Base-by-base conservation (phyloP, 2,329 filamentous ascomycete species). In the Onygenales sp. region DNA sequence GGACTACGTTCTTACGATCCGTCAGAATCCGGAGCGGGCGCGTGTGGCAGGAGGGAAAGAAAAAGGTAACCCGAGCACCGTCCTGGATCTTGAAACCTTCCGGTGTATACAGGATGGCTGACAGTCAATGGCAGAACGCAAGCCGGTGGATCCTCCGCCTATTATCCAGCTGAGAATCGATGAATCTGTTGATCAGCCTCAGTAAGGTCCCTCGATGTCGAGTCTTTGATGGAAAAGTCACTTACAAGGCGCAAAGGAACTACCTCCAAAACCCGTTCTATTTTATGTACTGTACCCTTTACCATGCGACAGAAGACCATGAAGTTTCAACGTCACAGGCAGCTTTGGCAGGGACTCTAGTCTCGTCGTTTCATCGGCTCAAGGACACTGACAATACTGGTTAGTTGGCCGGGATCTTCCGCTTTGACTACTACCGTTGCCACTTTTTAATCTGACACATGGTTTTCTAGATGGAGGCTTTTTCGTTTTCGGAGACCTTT, bases 401-500 rank as follows among this genome's bases (percentile, higher is more conserved):
- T 79, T 63, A 63, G 66, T 65, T 27, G 21, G 21, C 21, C 21
- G 5, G 5, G 21, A 27, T 5, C 21, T 27, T 27, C 21, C 21
- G 21, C 21, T 27, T 27, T 27, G 21, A 27, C 21, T 27, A 5
- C 17, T 31, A 31, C 14, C 5, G 31, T 49, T 4, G 21, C 32
- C 27, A 31, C 41, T 8, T 52, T 52, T 45, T 46, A 3, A 32
- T 27, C 43, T 41, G 27, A 42, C 51, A 38, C 36, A 9, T 32
- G 17, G 35, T 11, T 38, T 32, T 13, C n/a, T 55, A 73, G 88
- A 93, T 68, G 86, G 86, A 9, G 89, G 85, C 0, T 94, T 90
- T 71, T 95, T 95, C 64, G 85, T 95, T n/a, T 95, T 94, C 69
- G 87, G 87, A 5, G 89, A 95, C 68, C 75, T 95, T 21, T 93